Base-by-base conservation (phyloP, 2,329 filamentous ascomycete genomes). In the Diaporthe velutina region DNA sequence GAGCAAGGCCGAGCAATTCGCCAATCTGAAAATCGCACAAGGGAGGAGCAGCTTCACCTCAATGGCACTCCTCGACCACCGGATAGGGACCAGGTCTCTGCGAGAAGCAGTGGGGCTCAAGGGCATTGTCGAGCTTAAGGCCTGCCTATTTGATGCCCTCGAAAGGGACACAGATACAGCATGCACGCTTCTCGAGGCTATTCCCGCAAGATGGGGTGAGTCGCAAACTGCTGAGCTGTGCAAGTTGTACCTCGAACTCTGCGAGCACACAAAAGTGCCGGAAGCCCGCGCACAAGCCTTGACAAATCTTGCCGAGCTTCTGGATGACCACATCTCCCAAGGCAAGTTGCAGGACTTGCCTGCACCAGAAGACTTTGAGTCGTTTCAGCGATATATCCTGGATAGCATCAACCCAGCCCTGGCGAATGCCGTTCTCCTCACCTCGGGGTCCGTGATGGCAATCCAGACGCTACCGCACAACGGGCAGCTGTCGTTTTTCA, bases 201-300 rank as follows among this genome's bases (percentile, higher is more conserved):
- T 86, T 8, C 82, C 85, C 2, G 58, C 66, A 7, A 76, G 81
- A 5, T 84, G 82, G 80, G 71, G 67, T 19, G 54, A 35, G 73
- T 75, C 25, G 54, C 66, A 78, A 77, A 78, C 82, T 5, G 72
- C 79, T 1, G 80, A 79, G 45, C 81, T 90, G 8, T 84, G 84
- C 70, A 77, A 77, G 0, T 78, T 89, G 4, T 90, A 90, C 75
- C 77, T 86, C 15, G 81, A 85, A 25, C 78, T 86, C 1, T 87
- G 84, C 73, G 73, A 83, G 7, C 77, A 78, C 5, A 84, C 85
- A 0, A 78, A 80, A 1, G 84, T 83, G 1, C 80, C 86, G 0
- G 88, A 89, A 71, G 84, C 87, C n/a, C 85, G 88, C 7, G 83
- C 86, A 0, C 79, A 85, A 7, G 86, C 88, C 0, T 78, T 91